Conservation (phyloP, 345 rosid species). For the Bruguiera gymnorhiza region DNA sequence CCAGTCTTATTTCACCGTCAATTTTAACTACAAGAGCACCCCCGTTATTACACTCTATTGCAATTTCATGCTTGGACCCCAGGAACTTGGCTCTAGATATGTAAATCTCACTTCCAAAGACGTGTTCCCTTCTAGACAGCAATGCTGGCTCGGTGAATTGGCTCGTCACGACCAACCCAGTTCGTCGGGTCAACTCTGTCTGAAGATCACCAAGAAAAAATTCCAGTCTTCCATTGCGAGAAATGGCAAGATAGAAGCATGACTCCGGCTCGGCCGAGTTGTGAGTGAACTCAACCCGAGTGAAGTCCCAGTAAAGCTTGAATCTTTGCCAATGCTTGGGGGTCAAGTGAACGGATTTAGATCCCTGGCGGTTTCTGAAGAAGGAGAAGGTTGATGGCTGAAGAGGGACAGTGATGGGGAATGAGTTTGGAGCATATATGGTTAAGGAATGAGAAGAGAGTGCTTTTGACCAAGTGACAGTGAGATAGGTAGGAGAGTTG, state of each 20-base stretch:
- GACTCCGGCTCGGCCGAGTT: slow-evolving; percentile 55
- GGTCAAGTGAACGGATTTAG: slow-evolving; percentile 45
- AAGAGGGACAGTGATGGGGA: slow-evolving; percentile 49
- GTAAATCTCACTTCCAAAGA: slow-evolving; percentile 43
- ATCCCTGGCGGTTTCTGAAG: slow-evolving; percentile 46
- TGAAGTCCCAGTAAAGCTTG: slow-evolving; percentile 62
- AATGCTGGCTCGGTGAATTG: slow-evolving; percentile 27
- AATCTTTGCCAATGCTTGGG: slow-evolving; percentile 38
- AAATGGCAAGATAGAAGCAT: slow-evolving; percentile 43
- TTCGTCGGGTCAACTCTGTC: slow-evolving; percentile 29
- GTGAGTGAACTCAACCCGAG: slow-evolving; percentile 35
- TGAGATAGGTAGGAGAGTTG: slow-evolving; percentile 38
- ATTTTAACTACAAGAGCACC: slow-evolving; percentile 42
- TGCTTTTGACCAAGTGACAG: slow-evolving; percentile 53
- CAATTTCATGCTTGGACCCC: slow-evolving; percentile 49
- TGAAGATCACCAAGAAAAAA: slow-evolving; percentile 51
- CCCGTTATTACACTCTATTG: slow-evolving; percentile 38
- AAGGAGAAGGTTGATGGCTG: slow-evolving; percentile 43
- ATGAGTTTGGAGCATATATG: slow-evolving; percentile 38
- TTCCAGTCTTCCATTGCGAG: slow-evolving; percentile 37
- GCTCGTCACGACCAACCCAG: slow-evolving; percentile 27
- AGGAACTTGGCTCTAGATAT: slow-evolving; percentile 37
- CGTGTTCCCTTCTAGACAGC: slow-evolving; percentile 49
- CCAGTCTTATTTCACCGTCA: slow-evolving; percentile 43
- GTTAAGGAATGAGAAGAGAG: slow-evolving; percentile 48